These are phyloP conservation scores for Hypoxylon sp. DNA, from an alignment of 2,329 filamentous ascomycete genomes.

Conservation along the genomic window DNA sequence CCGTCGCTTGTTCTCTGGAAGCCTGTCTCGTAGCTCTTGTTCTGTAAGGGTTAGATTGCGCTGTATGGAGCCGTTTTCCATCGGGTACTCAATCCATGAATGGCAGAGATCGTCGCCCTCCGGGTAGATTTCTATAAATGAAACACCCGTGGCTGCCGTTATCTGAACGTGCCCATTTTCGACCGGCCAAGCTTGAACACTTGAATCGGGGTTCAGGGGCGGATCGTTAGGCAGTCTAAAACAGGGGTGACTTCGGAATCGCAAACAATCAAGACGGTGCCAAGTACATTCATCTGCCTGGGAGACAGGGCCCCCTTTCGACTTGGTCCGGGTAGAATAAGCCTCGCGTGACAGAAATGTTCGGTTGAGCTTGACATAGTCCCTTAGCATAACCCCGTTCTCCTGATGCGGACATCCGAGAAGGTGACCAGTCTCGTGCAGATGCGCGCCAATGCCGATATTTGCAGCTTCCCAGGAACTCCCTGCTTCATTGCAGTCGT, in stretches of 20 bases:
- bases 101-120: conserved; percentile 87
- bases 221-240: conserved; percentile 87
- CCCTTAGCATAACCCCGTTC: conserved; percentile 90
- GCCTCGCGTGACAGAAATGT: conserved; percentile 86
- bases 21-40: conserved; percentile 76
- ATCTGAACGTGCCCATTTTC: conserved; percentile 83
- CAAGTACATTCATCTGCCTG: conserved; percentile 88
- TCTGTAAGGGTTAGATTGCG: conserved; percentile 83
- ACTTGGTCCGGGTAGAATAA: conserved; percentile 88
- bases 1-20: conserved; percentile 82
- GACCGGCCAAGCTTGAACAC: conserved; percentile 88
- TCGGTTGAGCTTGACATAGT: conserved; percentile 87
- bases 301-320: conserved; percentile 81
- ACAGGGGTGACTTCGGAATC: conserved; percentile 91
- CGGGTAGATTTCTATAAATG: conserved; percentile 85
- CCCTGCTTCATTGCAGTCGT: conserved; percentile 88
- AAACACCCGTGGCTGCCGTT: conserved; percentile 84
- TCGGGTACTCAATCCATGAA: conserved; percentile 84
- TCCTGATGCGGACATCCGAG: conserved; percentile 93
- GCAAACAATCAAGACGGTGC: conserved; percentile 90
- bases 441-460: conserved; percentile 91
- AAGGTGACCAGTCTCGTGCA: conserved; percentile 91
- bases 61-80: conserved; percentile 73
- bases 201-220: conserved; percentile 74
- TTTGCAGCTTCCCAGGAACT: conserved; percentile 97